Percentiles rank a stretch among this genome's conserved stretches.
Conservation (phyloP, 2,329 filamentous ascomycete genomes). For the Trichophyton mentagrophytes region DNA sequence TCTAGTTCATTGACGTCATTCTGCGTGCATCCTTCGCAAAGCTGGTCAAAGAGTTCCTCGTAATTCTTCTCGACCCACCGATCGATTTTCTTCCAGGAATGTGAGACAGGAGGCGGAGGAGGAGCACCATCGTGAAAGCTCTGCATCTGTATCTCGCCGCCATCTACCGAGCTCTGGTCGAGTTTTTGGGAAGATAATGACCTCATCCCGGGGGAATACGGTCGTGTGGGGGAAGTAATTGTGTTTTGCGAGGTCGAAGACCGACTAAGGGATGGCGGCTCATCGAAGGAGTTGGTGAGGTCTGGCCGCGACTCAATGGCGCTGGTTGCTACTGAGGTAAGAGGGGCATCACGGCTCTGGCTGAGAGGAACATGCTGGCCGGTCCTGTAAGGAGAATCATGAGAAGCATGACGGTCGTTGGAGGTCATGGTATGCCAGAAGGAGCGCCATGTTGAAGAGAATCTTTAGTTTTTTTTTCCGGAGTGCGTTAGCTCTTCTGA, state of each 20-base stretch:
- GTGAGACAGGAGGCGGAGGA: slow-evolving; percentile 70
- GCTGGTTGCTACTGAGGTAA: slow-evolving; percentile 75
- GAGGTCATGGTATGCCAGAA: slow-evolving; percentile 91
- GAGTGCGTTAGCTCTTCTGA: not conserved
- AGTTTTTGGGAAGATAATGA: slow-evolving; percentile 58
- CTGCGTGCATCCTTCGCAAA: slow-evolving; percentile 78
- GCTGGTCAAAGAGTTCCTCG: slow-evolving; percentile 81
- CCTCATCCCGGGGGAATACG: slow-evolving; percentile 83
- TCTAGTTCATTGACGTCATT: slow-evolving; percentile 97
- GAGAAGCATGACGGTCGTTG: slow-evolving; percentile 71
- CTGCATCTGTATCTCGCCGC: slow-evolving; percentile 89
- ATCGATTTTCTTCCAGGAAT: slow-evolving; percentile 93
- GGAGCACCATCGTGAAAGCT: slow-evolving; percentile 84
- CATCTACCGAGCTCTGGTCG: slow-evolving; percentile 47
- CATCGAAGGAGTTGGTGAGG: slow-evolving; percentile 63
- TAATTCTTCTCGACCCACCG: slow-evolving; percentile 91
- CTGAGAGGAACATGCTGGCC: slow-evolving; percentile 81
- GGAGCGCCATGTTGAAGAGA: slow-evolving; percentile 64
- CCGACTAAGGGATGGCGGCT: slow-evolving; percentile 44
- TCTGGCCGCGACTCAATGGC: slow-evolving; percentile 81
- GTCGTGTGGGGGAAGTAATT: slow-evolving; percentile 48
- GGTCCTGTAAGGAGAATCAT: slow-evolving; percentile 84
- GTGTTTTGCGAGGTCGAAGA: slow-evolving; percentile 43
- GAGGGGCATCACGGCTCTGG: slow-evolving; percentile 64
- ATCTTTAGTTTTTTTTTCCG: slow-evolving; percentile 28